Evolutionary conservation across 371 early-diverging fungal genomes (phyloP).

Genomic region (Dentiscutata heterogama): DNA sequence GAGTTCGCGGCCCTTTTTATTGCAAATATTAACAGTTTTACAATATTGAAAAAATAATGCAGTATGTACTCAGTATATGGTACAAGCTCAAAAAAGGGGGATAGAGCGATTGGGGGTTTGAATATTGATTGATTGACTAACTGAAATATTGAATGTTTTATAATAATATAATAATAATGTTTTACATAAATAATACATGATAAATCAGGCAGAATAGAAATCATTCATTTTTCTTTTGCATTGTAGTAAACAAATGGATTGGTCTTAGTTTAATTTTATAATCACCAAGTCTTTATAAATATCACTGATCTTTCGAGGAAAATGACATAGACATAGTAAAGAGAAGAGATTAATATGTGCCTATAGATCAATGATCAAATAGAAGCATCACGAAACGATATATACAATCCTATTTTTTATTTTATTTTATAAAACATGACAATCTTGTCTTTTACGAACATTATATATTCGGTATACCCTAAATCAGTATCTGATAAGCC

Average conservation of each 20-base stretch:
- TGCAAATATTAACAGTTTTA: conserved; percentile 13
- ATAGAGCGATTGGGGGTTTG: not conserved
- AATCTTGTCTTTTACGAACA: no score
- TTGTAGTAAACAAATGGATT: conserved; percentile 3
- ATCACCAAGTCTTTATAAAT: not conserved
- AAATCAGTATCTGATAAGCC: no score
- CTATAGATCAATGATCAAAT: no score
- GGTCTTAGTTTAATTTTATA: not conserved
- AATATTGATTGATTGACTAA: not conserved
- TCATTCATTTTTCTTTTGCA: not conserved
- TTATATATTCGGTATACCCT: no score
- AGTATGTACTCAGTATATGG: conserved; percentile 11
- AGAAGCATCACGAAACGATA: no score
- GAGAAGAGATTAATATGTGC: no score
- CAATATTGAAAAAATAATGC: conserved; percentile 16
- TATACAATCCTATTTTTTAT: no score
- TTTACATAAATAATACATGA: conserved; percentile 16
- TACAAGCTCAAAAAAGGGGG: conserved; percentile 16
- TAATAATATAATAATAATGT: no score
- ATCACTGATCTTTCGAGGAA: no score
- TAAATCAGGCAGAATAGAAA: conserved; percentile 20
- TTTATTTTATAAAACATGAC: no score
- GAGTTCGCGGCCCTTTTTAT: conserved; percentile 39
- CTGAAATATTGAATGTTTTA: conserved; percentile 1
- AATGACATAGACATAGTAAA: no score